Percentiles rank a stretch among this genome's conserved stretches.
phyloP scores from a whole-genome alignment of 2,329 filamentous ascomycete genomes.

The Trichothecium sympodiale region DNA sequence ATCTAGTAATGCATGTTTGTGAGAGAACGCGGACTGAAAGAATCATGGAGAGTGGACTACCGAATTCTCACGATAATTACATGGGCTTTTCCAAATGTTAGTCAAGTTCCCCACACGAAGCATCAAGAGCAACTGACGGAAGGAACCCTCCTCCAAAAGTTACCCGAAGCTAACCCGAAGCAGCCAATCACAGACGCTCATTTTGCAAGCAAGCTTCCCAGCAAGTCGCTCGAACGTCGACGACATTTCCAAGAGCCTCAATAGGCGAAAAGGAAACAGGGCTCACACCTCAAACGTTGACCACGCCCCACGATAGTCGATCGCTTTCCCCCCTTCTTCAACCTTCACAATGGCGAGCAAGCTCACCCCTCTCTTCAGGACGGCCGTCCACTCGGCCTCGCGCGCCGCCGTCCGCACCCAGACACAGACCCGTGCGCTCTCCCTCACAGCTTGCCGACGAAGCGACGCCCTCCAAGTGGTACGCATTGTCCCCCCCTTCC shows the following conservation, averaged over 20 bases:
- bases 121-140: background rate
- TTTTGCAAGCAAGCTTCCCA: slow-evolving; percentile 24
- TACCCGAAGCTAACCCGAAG: slow-evolving; percentile 16
- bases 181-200: slow-evolving; percentile 19
- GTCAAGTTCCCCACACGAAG: background rate
- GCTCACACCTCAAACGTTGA: slow-evolving; percentile 4
- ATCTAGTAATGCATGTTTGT: too few relatives aligned
- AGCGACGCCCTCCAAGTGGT: slow-evolving; percentile 67
- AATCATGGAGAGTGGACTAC: too few relatives aligned
- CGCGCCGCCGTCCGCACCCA: slow-evolving; percentile 38
- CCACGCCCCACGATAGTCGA: slow-evolving; percentile 5
- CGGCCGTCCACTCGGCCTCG: slow-evolving; percentile 52
- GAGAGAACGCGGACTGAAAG: too few relatives aligned
- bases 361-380: slow-evolving; percentile 63
- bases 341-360: slow-evolving; percentile 63
- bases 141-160: background rate
- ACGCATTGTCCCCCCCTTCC: slow-evolving; percentile 25
- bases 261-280: slow-evolving; percentile 4
- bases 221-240: slow-evolving; percentile 11
- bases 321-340: slow-evolving; percentile 10
- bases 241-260: slow-evolving; percentile 19
- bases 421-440: slow-evolving; percentile 59
- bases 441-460: slow-evolving; percentile 51
- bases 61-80: too few relatives aligned
- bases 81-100: too few relatives aligned